Base-by-base conservation (phyloP, 2,329 filamentous ascomycete species). In the Fonsecaea nubica region DNA sequence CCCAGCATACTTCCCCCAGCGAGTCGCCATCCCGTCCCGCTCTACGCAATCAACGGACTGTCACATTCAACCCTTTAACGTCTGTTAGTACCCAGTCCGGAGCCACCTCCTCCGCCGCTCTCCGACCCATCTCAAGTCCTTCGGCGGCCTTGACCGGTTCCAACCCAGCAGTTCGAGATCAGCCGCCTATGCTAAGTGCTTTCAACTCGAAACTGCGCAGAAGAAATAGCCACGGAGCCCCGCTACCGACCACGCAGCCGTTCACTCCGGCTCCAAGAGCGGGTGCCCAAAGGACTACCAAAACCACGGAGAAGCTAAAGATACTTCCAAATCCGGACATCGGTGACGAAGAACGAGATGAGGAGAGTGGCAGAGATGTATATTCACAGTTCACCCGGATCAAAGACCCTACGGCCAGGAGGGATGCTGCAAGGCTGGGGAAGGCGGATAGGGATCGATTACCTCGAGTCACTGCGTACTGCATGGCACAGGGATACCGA, bases 341-440 rank as follows among this genome's bases (percentile, higher is more conserved):
- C 53, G 92, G 87, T 40, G 90, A 92, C 32, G 92, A 93, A 52
- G 88, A 84, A 18, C 72, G 83, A 71, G 93, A 98, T 69, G 94
- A 97, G 75, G 94, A 97, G 79, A 95, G 92, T 74, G 93, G 93
- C 9, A 85, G 93, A 70, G 95, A 99, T 77, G 95, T 99, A 36
- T 99, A 99, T 80, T 94, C 93, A 32, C 95, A 99, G 78, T 98
- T 97, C 77, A 97, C 94, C 8, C 87, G 95, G 53, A 99, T 99
- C 80, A 98, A 98, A 78, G 95, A 99, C 75, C 93, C 94, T 0
- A 97, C 90, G 0, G 95, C 95, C 8, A 85, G 95, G 68, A 87
- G 95, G 74, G 94, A 98, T 83, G 95, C 95, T 15, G 95, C 95
- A 33, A 85, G 93, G 63, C 80, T 99, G 48, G 95, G 95, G 42